Base-by-base conservation (phyloP, 2,329 filamentous ascomycete genomes). In the Fusarium continuum region DNA sequence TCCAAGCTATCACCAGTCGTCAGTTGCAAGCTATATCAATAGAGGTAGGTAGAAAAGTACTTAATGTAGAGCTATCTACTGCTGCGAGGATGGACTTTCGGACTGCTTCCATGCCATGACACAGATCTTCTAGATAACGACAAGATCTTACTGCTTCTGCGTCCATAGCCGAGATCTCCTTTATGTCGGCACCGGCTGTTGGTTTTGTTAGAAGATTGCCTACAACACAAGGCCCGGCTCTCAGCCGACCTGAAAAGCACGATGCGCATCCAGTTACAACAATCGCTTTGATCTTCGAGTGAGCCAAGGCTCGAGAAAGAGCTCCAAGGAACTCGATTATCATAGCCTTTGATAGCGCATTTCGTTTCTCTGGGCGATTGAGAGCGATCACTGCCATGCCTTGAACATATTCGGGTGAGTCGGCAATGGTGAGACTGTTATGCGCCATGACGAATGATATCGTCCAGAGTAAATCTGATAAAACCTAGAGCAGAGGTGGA, bases 331-430 rank as follows among this genome's bases (percentile, higher is more conserved):
- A 72, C 40, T 84, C 76, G 52, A 71, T 67, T 61, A 85, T 81
- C 74, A 86, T 80, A 40, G 73, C 71, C 50, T 79, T 76, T 3
- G 83, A 86, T 54, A 88, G 80, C 9, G 85, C 84, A 76, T 88
- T 88, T 51, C 83, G 78, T 71, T 87, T 86, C 39, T 78, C 76
- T 3, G 83, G 84, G 4, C 85, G 79, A 72, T 85, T 83, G 57
- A 86, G 28, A 20, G 28, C 22, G 6, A 55, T 38, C 25, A 52
- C 52, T 34, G 17, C 17, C n/a, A 31, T 34, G 10, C 17, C 22
- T 16, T 32, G 36, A 8, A 44, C 39, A 25, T 31, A 23, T 4
- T 31, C 23, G 11, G 28, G 26, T 23, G 16, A 43, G n/a, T 54
- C 7, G 6, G 25, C 14, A 31, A 35, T 29, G 9, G 55, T 48